phyloP scores from a whole-genome alignment of 208 protist genomes.

The Trypanosoma cruzi region DNA sequence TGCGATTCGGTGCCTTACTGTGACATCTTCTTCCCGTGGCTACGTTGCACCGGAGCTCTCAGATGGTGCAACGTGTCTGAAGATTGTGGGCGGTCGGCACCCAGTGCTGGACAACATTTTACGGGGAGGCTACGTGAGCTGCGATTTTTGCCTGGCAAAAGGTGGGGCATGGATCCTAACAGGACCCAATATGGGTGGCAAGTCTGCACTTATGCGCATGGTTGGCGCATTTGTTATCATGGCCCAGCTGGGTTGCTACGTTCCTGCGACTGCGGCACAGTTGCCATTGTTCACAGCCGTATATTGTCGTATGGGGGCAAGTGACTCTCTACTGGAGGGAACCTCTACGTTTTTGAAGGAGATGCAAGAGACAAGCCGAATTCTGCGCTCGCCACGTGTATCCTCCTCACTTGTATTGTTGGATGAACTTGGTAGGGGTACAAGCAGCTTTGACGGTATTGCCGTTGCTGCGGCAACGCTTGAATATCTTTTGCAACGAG shows the following conservation, averaged over 20 bases:
- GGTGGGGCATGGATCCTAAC: conserved; percentile 87
- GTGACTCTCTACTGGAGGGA: conserved; percentile 92
- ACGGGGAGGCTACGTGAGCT: conserved; percentile 66
- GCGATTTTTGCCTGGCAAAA: conserved; percentile 48
- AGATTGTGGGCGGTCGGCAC: conserved; percentile 65
- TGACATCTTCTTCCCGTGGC: conserved; percentile 51
- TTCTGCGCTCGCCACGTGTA: conserved; percentile 81
- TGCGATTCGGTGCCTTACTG: conserved; percentile 61
- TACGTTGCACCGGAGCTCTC: conserved; percentile 52
- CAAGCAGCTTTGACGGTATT: conserved; percentile 94
- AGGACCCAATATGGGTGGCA: conserved; percentile 97
- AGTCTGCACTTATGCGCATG: conserved; percentile 93
- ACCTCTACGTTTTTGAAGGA: conserved; percentile 97
- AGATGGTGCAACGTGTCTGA: conserved; percentile 23
- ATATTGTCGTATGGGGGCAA: conserved; percentile 95
- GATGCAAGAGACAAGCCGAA: conserved; percentile 96
- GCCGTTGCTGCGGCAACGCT: conserved; percentile 93
- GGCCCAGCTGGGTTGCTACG: conserved; percentile 95
- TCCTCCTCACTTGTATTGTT: conserved; percentile 92
- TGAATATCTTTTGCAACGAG: conserved; percentile 74
- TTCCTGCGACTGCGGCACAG: conserved; percentile 84
- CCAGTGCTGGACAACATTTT: conserved; percentile 69
- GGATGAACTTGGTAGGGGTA: conserved; percentile 97
- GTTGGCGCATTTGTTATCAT: conserved; percentile 92
- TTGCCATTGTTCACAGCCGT: conserved; percentile 91